Conservation (phyloP, 176 grass and related monocot species). For the Juncus effusus region DNA sequence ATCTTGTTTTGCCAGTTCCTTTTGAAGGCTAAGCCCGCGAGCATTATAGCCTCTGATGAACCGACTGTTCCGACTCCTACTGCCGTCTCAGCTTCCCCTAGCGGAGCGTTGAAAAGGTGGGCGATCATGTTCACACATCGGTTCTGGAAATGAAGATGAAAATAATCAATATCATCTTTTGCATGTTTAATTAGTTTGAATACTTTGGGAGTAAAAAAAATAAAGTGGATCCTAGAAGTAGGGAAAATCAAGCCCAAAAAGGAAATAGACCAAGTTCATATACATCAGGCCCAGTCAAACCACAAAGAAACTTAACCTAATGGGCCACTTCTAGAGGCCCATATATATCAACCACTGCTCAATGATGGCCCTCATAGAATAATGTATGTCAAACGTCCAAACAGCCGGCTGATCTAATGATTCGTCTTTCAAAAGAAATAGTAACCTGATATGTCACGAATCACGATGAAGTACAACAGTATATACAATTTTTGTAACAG, state of each 20-base stretch:
- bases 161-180: not conserved
- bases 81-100: constrained; percentile 56
- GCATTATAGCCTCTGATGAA: constrained; percentile 90
- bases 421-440: too few relatives aligned
- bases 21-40: constrained; percentile 86
- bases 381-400: too few relatives aligned
- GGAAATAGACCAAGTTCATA: not conserved
- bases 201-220: not conserved
- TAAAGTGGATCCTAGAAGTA: not conserved
- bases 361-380: too few relatives aligned
- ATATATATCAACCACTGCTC: too few relatives aligned
- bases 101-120: constrained; percentile 78
- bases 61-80: constrained; percentile 78
- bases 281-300: not conserved
- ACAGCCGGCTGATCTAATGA: too few relatives aligned
- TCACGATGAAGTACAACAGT: too few relatives aligned
- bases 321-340: too few relatives aligned
- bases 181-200: not conserved
- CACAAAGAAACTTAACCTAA: too few relatives aligned
- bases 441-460: too few relatives aligned
- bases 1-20: constrained; percentile 81
- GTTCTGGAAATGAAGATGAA: constrained; percentile 37
- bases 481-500: too few relatives aligned
- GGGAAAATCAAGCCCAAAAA: not conserved
- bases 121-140: constrained; percentile 96